Evolutionary conservation across 768 basidiomycete genomes (phyloP), one percentile per base, ranked within the genome.

Genomic region (Amanita brunnescens): DNA sequence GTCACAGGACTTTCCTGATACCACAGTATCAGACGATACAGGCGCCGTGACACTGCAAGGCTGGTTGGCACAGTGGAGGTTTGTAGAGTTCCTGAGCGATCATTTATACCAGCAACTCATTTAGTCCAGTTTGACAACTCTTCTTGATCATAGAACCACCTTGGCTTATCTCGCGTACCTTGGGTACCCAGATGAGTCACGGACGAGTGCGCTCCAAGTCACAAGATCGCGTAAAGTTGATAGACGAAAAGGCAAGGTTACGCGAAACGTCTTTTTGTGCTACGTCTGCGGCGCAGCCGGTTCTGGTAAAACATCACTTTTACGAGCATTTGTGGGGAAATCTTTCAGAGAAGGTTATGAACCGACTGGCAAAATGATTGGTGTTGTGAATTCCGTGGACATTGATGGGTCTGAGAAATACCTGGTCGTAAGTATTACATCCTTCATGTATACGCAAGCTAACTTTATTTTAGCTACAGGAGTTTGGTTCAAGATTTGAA

Each of bases 41-140:
- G 92, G 91, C 9, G 83, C 89, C 24, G 88, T 97, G 14, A 97
- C 94, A n/a, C 67, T 99, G 39, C 94, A 97, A 69, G 91, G 92
- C 1, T 99, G 95, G 95, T 70, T 98, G 23, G 95, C 95, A 16
- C 94, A 96, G 63, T 99, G 95, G 95, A 95, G 91, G 93, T 92
- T 47, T 57, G 75, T 65, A 38, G 14, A 23, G 14, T n/a, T 46
- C 47, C 33, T 43, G 30, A 10, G 49, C 37, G 42, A 33, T 49
- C 50, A 14, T 26, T 41, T 32, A 21, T n/a, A n/a, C n/a, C 23
- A 24, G 50, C 30, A 46, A 44, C 34, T 51, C 37, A 43, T 33
- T 54, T 23, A 26, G 37, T 34, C 5, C 55, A 97, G 94, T 62
- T 96, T 98, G 94, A 94, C 93, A 1, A 99, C 95, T 0, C 75